A percentile compares a stretch with the other conserved stretches of the same genome.
Evolutionary conservation across 371 early-diverging fungal species (phyloP).

Genomic region (Catenaria anguillulae): DNA sequence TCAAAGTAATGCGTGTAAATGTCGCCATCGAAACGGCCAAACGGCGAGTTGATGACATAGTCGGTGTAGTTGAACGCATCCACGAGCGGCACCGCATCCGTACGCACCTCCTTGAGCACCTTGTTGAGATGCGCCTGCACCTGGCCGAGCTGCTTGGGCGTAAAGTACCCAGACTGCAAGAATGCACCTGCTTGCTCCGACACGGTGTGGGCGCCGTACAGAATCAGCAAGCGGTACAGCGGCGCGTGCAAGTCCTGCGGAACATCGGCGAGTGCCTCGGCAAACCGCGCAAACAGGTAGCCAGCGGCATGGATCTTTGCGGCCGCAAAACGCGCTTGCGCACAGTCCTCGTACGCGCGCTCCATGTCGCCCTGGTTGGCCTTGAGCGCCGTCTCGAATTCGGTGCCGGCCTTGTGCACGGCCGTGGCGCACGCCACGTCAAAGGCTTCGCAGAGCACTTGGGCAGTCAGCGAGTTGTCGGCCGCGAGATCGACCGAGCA

Average conservation of each 20-base stretch:
- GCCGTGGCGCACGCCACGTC: conserved; percentile 68
- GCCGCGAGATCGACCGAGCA: conserved; percentile 45
- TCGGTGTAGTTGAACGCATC: conserved; percentile 78
- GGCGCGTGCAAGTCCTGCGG: conserved; percentile 32
- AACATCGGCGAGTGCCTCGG: conserved; percentile 44
- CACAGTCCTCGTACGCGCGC: not conserved
- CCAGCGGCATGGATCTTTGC: conserved; percentile 72
- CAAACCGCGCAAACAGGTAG: conserved; percentile 72
- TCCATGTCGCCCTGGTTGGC: not conserved
- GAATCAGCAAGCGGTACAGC: conserved; percentile 48
- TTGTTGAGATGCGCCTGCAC: conserved; percentile 23
- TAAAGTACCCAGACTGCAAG: conserved; percentile 68
- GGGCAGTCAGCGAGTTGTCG: conserved; percentile 19
- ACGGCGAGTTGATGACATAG: conserved; percentile 73
- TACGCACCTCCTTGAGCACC: conserved; percentile 26
- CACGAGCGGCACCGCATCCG: conserved; percentile 67
- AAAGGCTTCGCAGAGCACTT: conserved; percentile 61
- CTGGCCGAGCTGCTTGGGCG: conserved; percentile 50
- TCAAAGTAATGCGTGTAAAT: conserved; percentile 77
- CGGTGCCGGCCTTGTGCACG: conserved; percentile 60
- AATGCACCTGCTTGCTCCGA: conserved; percentile 73
- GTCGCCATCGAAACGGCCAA: conserved; percentile 77
- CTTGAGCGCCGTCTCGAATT: conserved; percentile 43
- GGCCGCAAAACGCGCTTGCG: conserved; percentile 44
- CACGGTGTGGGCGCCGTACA: conserved; percentile 72